A percentile compares a stretch with the other conserved stretches of the same genome.
Conservation (phyloP, 345 rosid species). For the Gossypium sturtianum region DNA sequence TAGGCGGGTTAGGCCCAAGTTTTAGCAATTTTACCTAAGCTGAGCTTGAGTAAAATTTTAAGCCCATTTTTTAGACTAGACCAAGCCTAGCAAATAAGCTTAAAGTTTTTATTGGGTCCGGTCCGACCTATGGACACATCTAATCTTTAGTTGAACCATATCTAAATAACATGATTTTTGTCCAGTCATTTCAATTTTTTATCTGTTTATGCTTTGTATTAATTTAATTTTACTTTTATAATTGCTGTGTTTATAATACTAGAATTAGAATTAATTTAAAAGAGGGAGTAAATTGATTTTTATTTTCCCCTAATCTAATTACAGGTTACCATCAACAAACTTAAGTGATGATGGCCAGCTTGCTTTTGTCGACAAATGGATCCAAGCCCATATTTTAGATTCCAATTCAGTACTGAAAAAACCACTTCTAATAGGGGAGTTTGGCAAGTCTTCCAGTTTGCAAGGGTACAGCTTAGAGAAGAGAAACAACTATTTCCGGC, state of each 20-base stretch:
- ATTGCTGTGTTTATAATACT: too few species aligned
- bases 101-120: too few species aligned
- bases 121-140: accelerated
- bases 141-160: too few species aligned
- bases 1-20: accelerated
- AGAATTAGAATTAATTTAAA: background rate
- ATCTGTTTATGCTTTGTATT: too few species aligned
- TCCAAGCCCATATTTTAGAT: slow-evolving; percentile 43
- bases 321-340: slow-evolving; percentile 39
- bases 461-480: slow-evolving; percentile 38
- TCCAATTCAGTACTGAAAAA: slow-evolving; percentile 34
- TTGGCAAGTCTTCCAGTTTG: slow-evolving; percentile 50
- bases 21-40: too few species aligned
- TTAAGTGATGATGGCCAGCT: slow-evolving; percentile 32
- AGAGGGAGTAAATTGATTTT: background rate
- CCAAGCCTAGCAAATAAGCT: accelerated
- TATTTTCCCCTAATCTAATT: background rate
- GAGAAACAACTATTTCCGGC: slow-evolving; percentile 44
- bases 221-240: too few species aligned
- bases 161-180: too few species aligned
- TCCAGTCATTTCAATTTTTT: too few species aligned
- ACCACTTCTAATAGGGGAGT: slow-evolving; percentile 55
- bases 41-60: too few species aligned
- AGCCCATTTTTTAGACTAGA: accelerated
- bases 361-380: slow-evolving; percentile 45